phyloP scores from a whole-genome alignment of 2,329 filamentous ascomycete genomes.

The Alternaria panax region DNA sequence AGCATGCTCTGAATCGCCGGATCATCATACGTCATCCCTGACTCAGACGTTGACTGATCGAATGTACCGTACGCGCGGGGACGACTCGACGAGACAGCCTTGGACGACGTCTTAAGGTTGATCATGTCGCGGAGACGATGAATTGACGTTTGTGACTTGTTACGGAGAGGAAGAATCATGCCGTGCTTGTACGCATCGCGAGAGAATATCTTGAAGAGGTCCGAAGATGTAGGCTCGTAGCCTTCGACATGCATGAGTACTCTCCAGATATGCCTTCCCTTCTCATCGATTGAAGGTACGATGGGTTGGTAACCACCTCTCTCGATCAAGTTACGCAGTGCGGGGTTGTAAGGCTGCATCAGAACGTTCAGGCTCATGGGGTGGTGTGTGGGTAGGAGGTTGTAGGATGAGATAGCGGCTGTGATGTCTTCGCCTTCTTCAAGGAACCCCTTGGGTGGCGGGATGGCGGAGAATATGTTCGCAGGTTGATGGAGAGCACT shows the following conservation, averaged over 20 bases:
- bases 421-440: constrained; percentile 58
- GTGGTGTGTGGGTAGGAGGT: constrained; percentile 50
- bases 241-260: constrained; percentile 48
- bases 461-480: constrained; percentile 53
- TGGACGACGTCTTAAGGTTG: constrained; percentile 30
- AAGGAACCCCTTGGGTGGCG: constrained; percentile 53
- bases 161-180: constrained; percentile 36
- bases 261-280: constrained; percentile 34
- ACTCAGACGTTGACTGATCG: background rate
- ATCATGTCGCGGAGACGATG: constrained; percentile 40
- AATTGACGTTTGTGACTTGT: constrained; percentile 29
- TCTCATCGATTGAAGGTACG: constrained; percentile 22
- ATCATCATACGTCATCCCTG: constrained; percentile 22
- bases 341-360: constrained; percentile 53
- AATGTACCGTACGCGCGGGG: constrained; percentile 30
- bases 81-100: constrained; percentile 25
- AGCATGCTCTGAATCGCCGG: constrained; percentile 25
- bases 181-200: constrained; percentile 45
- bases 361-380: constrained; percentile 35
- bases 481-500: constrained; percentile 54
- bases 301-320: constrained; percentile 46
- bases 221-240: constrained; percentile 39
- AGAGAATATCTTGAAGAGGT: constrained; percentile 39
- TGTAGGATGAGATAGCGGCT: constrained; percentile 55
- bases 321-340: constrained; percentile 44